These are phyloP conservation scores for Bacidia rubella DNA, from an alignment of 495 filamentous ascomycete genomes.

Conservation along the genomic window DNA sequence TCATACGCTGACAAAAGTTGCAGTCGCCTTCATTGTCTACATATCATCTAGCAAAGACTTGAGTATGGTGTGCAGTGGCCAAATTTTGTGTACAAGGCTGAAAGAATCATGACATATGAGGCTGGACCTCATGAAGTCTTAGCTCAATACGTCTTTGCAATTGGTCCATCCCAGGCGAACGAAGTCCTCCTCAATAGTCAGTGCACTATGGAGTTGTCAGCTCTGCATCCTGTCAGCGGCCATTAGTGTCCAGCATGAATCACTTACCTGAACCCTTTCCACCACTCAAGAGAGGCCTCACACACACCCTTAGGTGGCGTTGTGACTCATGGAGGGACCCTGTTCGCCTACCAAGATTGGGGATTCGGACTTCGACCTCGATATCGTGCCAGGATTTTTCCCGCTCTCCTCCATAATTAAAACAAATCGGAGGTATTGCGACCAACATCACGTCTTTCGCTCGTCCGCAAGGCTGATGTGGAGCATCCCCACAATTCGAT, in stretches of 20 bases:
- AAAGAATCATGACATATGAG: conserved; percentile 42
- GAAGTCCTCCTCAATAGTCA: conserved; percentile 32
- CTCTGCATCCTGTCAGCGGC: conserved; percentile 34
- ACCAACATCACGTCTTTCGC: no score
- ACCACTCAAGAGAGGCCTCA: conserved; percentile 27
- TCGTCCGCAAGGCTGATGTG: no score
- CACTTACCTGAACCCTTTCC: conserved; percentile 30
- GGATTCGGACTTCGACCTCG: no score
- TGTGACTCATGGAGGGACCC: no score
- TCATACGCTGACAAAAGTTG: not conserved
- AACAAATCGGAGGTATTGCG: no score
- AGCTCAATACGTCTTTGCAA: conserved; percentile 33
- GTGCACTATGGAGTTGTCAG: conserved; percentile 34
- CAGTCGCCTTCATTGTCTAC: conserved; percentile 38
- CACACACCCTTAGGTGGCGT: no score
- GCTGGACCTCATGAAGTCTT: conserved; percentile 42
- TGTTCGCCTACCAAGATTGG: no score
- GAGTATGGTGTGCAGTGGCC: conserved; percentile 35
- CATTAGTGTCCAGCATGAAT: conserved; percentile 40
- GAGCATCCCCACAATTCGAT: no score
- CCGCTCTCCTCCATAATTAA: no score
- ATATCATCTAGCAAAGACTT: conserved; percentile 30
- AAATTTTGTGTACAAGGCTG: conserved; percentile 38
- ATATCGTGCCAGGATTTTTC: no score
- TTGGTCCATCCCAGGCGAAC: conserved; percentile 30